Percentiles rank a stretch among this genome's conserved stretches.
Evolutionary conservation across 2,329 filamentous ascomycete genomes (phyloP).

Genomic region (Lachnellula arida): DNA sequence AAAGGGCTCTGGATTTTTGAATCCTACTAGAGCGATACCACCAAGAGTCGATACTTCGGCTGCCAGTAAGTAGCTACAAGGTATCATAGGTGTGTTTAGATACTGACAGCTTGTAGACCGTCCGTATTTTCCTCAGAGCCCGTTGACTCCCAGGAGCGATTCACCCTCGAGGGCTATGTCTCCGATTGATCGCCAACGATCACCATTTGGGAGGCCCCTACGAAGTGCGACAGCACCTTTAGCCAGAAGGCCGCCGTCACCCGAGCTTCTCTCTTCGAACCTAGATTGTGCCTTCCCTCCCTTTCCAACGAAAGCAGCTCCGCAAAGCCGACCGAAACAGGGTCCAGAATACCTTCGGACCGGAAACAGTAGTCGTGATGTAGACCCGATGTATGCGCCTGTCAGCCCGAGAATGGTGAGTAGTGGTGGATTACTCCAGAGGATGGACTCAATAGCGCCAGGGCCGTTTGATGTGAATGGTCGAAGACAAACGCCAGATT

Average conservation of each 20-base stretch:
- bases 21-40: slow-evolving; percentile 38
- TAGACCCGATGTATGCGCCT: slow-evolving; percentile 42
- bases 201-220: slow-evolving; percentile 33
- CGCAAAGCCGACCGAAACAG: slow-evolving; percentile 10
- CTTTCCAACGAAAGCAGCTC: slow-evolving; percentile 39
- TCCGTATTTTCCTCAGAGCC: slow-evolving; percentile 48
- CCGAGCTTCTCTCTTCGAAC: slow-evolving; percentile 39
- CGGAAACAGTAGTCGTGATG: slow-evolving; percentile 24
- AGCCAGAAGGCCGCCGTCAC: slow-evolving; percentile 36
- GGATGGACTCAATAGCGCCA: slow-evolving; percentile 61
- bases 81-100: neutral
- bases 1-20: slow-evolving; percentile 28
- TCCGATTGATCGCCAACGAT: slow-evolving; percentile 47
- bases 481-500: slow-evolving; percentile 27
- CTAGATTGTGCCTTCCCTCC: slow-evolving; percentile 50
- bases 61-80: slow-evolving; percentile 42
- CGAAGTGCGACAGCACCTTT: slow-evolving; percentile 38
- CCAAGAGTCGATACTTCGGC: slow-evolving; percentile 48
- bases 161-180: slow-evolving; percentile 58
- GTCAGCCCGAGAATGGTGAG: slow-evolving; percentile 42
- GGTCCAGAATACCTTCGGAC: slow-evolving; percentile 12
- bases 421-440: slow-evolving; percentile 47
- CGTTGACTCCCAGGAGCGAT: slow-evolving; percentile 60
- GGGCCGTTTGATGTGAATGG: slow-evolving; percentile 57
- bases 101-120: slow-evolving; percentile 45